phyloP scores from a whole-genome alignment of 306 rosid genomes.

The Glycyrrhiza uralensis region DNA sequence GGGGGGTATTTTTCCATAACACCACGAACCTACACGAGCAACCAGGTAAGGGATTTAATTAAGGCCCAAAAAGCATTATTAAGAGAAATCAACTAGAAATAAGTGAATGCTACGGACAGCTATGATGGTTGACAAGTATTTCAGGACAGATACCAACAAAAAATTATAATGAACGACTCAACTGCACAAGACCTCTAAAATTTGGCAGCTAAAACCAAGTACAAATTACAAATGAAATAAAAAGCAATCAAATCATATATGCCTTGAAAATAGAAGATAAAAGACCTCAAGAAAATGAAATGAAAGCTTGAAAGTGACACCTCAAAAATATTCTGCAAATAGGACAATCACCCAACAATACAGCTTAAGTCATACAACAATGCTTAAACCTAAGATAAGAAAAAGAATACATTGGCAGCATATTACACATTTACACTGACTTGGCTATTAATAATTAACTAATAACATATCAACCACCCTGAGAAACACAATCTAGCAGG shows the following conservation, averaged over 20 bases:
- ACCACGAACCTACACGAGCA: conserved; percentile 66
- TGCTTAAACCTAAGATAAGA: not conserved
- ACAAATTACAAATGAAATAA: conserved; percentile 7
- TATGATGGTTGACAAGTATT: not conserved
- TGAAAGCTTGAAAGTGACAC: not conserved
- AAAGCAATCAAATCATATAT: not conserved
- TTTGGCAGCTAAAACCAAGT: not conserved
- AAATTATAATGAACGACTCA: not conserved
- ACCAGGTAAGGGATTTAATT: conserved; percentile 12
- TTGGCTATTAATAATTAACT: not conserved
- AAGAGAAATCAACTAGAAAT: conserved; percentile 6
- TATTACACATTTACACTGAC: not conserved
- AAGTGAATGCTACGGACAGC: not conserved
- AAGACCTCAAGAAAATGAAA: not conserved
- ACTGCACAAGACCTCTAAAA: not conserved
- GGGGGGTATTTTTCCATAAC: conserved; percentile 96
- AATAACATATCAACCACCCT: not conserved
- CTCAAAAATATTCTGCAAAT: not conserved
- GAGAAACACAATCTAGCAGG: not conserved
- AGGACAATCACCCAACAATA: not conserved
- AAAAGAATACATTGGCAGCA: not conserved
- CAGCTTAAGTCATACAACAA: not conserved
- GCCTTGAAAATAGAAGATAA: not conserved
- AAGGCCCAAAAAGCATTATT: not conserved
- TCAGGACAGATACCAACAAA: not conserved